These are phyloP conservation scores for Balamuthia mandrillaris DNA, from an alignment of 208 protist species.

Conservation along the genomic window DNA sequence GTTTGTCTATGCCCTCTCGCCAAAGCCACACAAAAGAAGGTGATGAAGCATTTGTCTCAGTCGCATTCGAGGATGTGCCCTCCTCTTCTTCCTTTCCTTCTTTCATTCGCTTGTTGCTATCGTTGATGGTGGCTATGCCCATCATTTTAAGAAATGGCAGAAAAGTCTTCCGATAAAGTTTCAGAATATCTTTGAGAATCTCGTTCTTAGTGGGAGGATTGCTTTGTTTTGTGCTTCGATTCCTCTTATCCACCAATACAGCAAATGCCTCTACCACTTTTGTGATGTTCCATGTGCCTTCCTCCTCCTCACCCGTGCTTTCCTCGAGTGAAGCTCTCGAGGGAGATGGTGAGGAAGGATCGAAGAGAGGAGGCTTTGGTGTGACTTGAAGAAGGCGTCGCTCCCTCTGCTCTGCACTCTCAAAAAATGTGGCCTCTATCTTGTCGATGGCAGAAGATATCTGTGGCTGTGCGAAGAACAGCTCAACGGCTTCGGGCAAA, in stretches of 20 bases:
- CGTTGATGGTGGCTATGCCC: background rate
- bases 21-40: too few relatives aligned
- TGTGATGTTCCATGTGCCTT: background rate
- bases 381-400: too few relatives aligned
- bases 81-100: background rate
- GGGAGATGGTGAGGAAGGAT: too few relatives aligned
- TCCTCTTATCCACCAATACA: conserved; percentile 5
- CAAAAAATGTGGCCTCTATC: too few relatives aligned
- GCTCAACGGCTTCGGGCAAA: too few relatives aligned
- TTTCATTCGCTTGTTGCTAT: background rate
- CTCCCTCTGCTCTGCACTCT: too few relatives aligned
- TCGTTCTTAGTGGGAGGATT: background rate
- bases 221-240: background rate
- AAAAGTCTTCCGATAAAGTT: conserved; percentile 15
- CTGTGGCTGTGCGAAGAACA: too few relatives aligned
- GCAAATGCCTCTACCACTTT: background rate
- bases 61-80: background rate
- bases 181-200: background rate
- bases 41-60: background rate
- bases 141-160: conserved; percentile 27
- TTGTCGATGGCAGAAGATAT: too few relatives aligned
- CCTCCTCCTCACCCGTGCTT: background rate
- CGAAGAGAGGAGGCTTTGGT: too few relatives aligned
- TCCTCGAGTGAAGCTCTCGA: too few relatives aligned
- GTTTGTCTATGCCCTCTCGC: too few relatives aligned